Base-by-base conservation (phyloP, 1,139 yeast species). In the Yamadazyma membranifaciens region DNA sequence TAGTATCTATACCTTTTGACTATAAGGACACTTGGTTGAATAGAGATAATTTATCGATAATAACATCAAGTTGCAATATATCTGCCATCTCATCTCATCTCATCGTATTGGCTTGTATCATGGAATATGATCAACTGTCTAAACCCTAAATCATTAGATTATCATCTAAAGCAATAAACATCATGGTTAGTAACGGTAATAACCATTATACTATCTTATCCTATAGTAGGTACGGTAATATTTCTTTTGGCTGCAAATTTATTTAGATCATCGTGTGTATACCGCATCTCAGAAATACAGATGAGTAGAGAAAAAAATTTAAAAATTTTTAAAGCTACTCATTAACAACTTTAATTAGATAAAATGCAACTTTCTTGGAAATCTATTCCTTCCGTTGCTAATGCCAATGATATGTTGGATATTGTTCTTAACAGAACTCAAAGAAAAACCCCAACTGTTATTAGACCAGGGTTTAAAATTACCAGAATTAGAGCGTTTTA, bases 361-460 rank as follows among this genome's bases (percentile, higher is more conserved):
- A 38, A 15, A 3, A 92, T 92, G 98, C 98, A 92, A 73, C 81
- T 92, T 55, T 84, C 97, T 42, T 92, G 98, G 98, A 92, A 92
- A 69, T 97, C 91, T 67, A 92, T 92, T 59, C 95, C 98, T 31
- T 83, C 95, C 39, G 96, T 92, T 49, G 95, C 98, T 38, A 83
- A 83, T 52, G 73, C 95, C 59, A 87, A 86, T 65, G 98, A 92
- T 59, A 78, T 91, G 78, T 77, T 92, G 81, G 99, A 92, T 68
- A 89, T 92, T 50, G 96, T 94, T 50, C 84, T 92, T 54, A 92
- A 92, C 75, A 80, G 97, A 62, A 92, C 99, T 1, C 99, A 92
- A 72, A 81, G 99, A 70, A 92, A 92, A 69, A 92, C 98, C 3
- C 98, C 98, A 38, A 92, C 98, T 10, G 97, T 94, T 46, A 87